phyloP scores from a whole-genome alignment of 345 rosid species.

The Angophora floribunda region DNA sequence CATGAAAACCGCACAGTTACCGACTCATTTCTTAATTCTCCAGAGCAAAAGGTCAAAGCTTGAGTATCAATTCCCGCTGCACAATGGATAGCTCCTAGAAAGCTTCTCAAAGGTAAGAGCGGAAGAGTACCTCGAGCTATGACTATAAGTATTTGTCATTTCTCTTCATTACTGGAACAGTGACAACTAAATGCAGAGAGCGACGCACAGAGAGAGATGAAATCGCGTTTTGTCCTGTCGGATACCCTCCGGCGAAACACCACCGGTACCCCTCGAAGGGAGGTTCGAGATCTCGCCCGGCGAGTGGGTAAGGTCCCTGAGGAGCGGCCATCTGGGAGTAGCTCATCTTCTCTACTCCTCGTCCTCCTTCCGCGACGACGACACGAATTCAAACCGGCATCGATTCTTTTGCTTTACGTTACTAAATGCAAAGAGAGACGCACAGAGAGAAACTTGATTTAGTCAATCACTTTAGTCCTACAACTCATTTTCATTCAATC shows the following conservation, averaged over 20 bases:
- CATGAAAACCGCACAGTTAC: neutral
- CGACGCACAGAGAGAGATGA: neutral
- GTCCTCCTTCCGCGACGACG: neutral
- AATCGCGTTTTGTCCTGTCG: neutral
- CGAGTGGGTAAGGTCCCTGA: constrained; percentile 47
- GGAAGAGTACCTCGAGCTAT: neutral
- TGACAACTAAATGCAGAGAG: constrained; percentile 3
- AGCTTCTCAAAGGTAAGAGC: neutral
- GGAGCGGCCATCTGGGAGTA: constrained; percentile 32
- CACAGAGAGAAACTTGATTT: neutral
- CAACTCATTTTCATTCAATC: neutral
- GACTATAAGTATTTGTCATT: neutral
- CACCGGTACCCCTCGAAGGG: constrained; percentile 69
- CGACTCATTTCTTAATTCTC: neutral
- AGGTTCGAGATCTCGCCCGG: constrained; percentile 24
- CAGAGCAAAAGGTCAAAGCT: neutral
- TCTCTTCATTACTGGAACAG: neutral
- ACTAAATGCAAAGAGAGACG: neutral
- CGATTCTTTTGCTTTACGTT: neutral
- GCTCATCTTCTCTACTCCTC: constrained; percentile 24
- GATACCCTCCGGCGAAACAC: constrained; percentile 57
- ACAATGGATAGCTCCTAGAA: neutral
- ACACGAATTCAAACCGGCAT: neutral
- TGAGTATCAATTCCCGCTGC: neutral
- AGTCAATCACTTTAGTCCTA: neutral